A percentile compares a stretch with the other conserved stretches of the same genome.
phyloP scores from a whole-genome alignment of 140 eudicot genomes.

The Ambrosia hybrid region DNA sequence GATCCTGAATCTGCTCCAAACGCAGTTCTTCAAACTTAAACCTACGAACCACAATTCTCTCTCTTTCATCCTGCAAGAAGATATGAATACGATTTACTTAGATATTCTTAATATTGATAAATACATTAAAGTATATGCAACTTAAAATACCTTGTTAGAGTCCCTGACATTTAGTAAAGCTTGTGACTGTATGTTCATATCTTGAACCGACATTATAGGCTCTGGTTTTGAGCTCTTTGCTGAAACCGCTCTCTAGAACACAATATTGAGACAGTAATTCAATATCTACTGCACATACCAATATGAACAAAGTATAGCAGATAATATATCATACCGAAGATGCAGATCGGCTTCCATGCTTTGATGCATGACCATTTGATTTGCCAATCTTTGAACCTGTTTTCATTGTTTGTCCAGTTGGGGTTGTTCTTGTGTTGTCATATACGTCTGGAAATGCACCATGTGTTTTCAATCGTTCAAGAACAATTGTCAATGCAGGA shows the following conservation, averaged over 20 bases:
- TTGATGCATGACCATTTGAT: constrained; percentile 58
- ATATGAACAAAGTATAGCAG: constrained; percentile 10
- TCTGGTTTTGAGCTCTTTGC: constrained; percentile 75
- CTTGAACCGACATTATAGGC: constrained; percentile 78
- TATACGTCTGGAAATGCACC: constrained; percentile 56
- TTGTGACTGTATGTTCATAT: constrained; percentile 79
- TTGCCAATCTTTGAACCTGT: constrained; percentile 57
- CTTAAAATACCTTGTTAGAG: constrained; percentile 72
- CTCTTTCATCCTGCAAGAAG: constrained; percentile 82
- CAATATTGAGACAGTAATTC: constrained; percentile 13
- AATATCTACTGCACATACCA: constrained; percentile 9
- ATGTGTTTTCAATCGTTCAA: constrained; percentile 74
- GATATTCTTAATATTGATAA: not conserved
- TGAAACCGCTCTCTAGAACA: constrained; percentile 57
- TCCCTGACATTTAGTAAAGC: constrained; percentile 82
- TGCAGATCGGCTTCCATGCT: constrained; percentile 66
- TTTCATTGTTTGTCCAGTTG: constrained; percentile 50
- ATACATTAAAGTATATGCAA: not conserved
- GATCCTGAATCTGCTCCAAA: constrained; percentile 93
- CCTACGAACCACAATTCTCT: constrained; percentile 80
- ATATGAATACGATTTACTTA: constrained; percentile 13
- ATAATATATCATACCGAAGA: constrained; percentile 55
- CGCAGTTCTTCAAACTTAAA: constrained; percentile 94
- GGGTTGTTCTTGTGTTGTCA: constrained; percentile 50
- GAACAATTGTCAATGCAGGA: constrained; percentile 87